Base-by-base conservation (phyloP, 495 filamentous ascomycete species). In the Penicillium arizonense region DNA sequence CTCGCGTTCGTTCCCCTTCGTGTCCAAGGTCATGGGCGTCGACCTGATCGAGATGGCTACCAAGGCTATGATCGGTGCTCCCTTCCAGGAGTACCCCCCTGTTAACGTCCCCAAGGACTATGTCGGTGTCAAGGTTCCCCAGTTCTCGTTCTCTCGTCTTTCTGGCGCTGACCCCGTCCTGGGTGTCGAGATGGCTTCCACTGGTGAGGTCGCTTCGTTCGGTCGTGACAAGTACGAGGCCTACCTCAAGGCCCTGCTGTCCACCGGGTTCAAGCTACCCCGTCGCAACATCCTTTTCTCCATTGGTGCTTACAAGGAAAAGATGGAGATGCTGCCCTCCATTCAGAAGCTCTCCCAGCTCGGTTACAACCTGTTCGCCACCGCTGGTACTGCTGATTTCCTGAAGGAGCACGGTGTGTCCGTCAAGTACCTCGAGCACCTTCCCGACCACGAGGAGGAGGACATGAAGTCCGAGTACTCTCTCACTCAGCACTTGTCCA, bases 11-110 rank as follows among this genome's bases (percentile, higher is more conserved):
- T 97, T 97, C 77, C 94, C 94, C 26, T 98, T 98, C 69, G 91
- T 97, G 18, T 97, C 93, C 30, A 98, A 98, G 78, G 90, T 96
- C 57, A 97, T 97, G 93, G 93, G 93, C 36, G 88, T 97, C 37
- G 93, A 98, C 62, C 79, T 98, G 33, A 97, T 98, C 57, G 93
- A 97, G 75, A 94, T 98, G 90, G 93, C 94, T 12, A 97, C 94
- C 49, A 96, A 96, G 77, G 93, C 94, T 13, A 97, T 98, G 73
- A 88, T 95, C 74, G 89, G 87, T 28, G 69, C 89, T 54, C 89
- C 89, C 2, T 85, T 97, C 62, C 68, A 77, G 18, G 87, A 85
- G 53, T 98, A 98, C 56, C 93, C 94, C 39, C 77, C 84, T 26
- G 78, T 86, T 47, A 81, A 78, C 46, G 78, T 96, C 24, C 85